These are phyloP conservation scores for Arthrobotrys musiformis DNA, from an alignment of 2,329 filamentous ascomycete species.

Conservation along the genomic window DNA sequence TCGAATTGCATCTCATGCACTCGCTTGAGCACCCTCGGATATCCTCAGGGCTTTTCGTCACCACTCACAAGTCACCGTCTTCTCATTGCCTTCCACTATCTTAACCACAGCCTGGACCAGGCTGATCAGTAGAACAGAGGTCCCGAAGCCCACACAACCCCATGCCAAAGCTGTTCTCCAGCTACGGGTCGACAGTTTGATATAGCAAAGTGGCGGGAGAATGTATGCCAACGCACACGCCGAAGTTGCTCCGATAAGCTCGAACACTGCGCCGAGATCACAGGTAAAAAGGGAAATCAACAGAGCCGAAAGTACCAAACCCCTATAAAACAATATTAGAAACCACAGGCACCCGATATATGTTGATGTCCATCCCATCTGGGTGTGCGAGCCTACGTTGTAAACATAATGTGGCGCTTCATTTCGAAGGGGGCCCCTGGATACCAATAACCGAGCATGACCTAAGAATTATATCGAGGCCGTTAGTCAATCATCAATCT, in stretches of 20 bases:
- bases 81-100: conserved; percentile 64
- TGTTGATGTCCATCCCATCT: neutral
- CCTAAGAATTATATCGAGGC: too few species aligned
- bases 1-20: too few species aligned
- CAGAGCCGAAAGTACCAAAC: conserved; percentile 82
- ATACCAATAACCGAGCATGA: conserved; percentile 66
- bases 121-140: conserved; percentile 82
- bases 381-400: conserved; percentile 65
- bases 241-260: conserved; percentile 93
- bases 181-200: conserved; percentile 84
- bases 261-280: conserved; percentile 92
- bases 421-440: conserved; percentile 80
- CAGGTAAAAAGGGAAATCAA: conserved; percentile 83
- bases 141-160: conserved; percentile 80
- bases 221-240: conserved; percentile 96
- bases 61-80: conserved; percentile 42
- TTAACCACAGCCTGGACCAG: conserved; percentile 77
- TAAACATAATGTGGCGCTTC: conserved; percentile 86
- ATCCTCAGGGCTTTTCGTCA: neutral
- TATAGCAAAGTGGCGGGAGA: conserved; percentile 90
- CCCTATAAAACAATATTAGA: conserved; percentile 54
- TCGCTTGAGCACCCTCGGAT: neutral
- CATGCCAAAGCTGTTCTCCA: conserved; percentile 79
- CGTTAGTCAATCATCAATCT: conserved; percentile 52
- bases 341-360: neutral